Evolutionary conservation across 805 yeast species (phyloP), one percentile per base, ranked within the genome.

Genomic region (Maudiozyma turicensis): DNA sequence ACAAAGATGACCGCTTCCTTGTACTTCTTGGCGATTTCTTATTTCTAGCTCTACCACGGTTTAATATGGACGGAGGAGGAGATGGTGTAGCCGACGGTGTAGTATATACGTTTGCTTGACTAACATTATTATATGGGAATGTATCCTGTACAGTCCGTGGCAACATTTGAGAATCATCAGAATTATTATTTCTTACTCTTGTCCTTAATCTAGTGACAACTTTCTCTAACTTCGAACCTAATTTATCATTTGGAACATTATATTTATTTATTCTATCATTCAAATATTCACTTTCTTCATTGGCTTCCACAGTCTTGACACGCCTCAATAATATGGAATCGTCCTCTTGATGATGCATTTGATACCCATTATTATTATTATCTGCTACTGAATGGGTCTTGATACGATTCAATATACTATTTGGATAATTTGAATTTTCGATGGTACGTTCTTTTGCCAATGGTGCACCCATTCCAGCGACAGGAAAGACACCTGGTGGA

Each of bases 401-500:
- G 1, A 46, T 32, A 29, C 26, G 30, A 13, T 35, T 20, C 8
- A 40, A n/a, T 26, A 40, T 30, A 28, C 41, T 26, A 15, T 29
- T 8, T 58, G 32, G 43, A 31, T 20, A 47, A 31, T 48, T 51
- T 26, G 71, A 54, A 30, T 70, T 68, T 4, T 87, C 87, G 48
- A 84, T 80, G 0, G 82, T 70, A 43, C 67, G 67, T 56, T 84
- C 90, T 48, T 75, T 68, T 30, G 64, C 66, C 40, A 77, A 61
- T 3, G 91, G 84, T 9, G 70, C 72, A 1, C 86, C 89, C 91
- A 85, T 84, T 1, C 86, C 91, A 55, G 72, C 72, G 2, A 85
- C 90, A 0, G 95, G 93, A 66, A 84, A 85, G 1, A 84, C 89
- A 52, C 87, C 87, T 29, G 77, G 77, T 3, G 91, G 95, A 1